These are phyloP conservation scores for Zygoascus flipseniorum DNA, from an alignment of 805 yeast species.

Conservation along the genomic window DNA sequence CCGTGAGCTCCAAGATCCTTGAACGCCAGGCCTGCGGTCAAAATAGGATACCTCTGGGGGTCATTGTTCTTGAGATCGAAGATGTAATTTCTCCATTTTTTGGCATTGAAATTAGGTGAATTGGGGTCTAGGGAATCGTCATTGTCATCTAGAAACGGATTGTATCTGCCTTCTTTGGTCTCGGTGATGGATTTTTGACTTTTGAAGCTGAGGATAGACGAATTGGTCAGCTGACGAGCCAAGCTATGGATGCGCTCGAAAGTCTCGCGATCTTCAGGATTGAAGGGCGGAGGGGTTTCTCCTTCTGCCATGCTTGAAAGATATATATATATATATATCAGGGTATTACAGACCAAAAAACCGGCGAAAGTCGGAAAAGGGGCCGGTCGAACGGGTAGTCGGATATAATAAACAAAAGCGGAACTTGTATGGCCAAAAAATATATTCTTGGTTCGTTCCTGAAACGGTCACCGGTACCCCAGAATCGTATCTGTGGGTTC, in stretches of 20 bases:
- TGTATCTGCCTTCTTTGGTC: background rate
- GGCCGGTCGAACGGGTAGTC: no score
- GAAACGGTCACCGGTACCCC: no score
- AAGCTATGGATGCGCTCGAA: background rate
- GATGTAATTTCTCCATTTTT: background rate
- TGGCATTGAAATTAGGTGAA: background rate
- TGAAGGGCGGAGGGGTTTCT: background rate
- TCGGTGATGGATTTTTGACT: background rate
- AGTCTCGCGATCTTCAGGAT: background rate
- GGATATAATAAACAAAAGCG: no score
- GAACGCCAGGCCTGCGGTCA: slow-evolving; percentile 53
- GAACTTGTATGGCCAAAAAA: no score
- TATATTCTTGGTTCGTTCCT: no score
- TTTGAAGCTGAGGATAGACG: background rate
- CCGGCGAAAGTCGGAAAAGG: no score
- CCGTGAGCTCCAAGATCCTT: slow-evolving; percentile 56
- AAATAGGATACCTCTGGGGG: background rate
- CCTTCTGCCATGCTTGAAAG: no score
- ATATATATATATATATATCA: no score
- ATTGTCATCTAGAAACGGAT: background rate
- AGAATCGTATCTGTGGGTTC: no score
- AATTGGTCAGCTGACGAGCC: background rate
- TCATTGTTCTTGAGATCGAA: background rate
- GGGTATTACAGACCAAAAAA: no score
- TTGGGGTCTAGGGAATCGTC: background rate